Percentiles rank a stretch among this genome's conserved stretches.
These are phyloP conservation scores for Monotropa hypopitys DNA, from an alignment of 179 eudicot genomes.

Conservation along the genomic window DNA sequence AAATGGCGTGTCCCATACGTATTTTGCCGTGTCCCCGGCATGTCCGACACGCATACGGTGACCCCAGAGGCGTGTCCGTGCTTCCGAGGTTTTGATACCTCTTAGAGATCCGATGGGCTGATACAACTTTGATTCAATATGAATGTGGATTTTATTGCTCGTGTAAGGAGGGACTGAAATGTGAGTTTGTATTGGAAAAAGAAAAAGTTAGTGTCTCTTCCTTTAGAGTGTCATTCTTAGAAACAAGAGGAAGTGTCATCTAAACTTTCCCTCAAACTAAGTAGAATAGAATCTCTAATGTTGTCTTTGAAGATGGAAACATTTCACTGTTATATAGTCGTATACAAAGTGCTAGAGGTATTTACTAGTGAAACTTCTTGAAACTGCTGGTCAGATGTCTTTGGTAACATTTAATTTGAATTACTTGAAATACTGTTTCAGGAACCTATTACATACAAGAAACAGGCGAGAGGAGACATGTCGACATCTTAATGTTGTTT, in stretches of 20 bases:
- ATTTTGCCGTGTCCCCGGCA: too few species aligned
- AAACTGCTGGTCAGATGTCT: not conserved
- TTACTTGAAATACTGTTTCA: constrained; percentile 8
- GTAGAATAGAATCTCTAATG: not conserved
- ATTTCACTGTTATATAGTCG: not conserved
- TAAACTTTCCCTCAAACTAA: not conserved
- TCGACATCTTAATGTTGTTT: constrained; percentile 13
- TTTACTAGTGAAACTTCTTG: not conserved
- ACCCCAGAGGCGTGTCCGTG: too few species aligned
- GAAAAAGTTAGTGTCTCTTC: not conserved
- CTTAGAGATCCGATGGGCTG: not conserved
- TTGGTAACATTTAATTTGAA: not conserved
- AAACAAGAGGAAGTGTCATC: not conserved
- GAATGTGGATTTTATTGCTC: not conserved
- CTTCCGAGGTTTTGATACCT: not conserved
- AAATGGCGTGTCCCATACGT: too few species aligned
- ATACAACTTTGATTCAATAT: not conserved
- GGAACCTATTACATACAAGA: constrained; percentile 30
- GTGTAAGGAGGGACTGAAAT: not conserved
- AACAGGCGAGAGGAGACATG: constrained; percentile 25
- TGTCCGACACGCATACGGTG: too few species aligned
- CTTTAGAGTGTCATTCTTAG: not conserved
- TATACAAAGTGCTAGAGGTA: not conserved
- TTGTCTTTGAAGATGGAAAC: too few species aligned
- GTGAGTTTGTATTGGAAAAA: not conserved